These are phyloP conservation scores for Cydonia oblonga DNA, from an alignment of 331 rosid genomes.

Conservation along the genomic window DNA sequence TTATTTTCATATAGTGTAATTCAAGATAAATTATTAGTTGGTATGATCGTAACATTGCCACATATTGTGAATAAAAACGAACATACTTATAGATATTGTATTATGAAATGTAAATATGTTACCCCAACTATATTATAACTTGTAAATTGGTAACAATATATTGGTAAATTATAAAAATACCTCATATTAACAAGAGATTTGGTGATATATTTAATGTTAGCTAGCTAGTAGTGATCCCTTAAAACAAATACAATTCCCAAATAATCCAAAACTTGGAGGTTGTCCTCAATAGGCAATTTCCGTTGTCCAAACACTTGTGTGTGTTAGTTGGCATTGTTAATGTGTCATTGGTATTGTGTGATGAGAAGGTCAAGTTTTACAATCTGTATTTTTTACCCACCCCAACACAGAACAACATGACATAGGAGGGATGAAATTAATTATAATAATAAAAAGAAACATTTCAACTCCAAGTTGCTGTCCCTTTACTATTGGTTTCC, in stretches of 20 bases:
- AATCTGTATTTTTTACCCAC: constrained; percentile 3
- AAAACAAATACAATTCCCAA: constrained; percentile 20
- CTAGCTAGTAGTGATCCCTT: constrained; percentile 7
- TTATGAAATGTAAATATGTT: not conserved
- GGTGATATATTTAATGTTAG: constrained; percentile 5
- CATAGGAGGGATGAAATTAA: not conserved
- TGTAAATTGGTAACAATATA: not conserved
- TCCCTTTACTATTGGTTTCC: not conserved
- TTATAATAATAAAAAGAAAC: not conserved
- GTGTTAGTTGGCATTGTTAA: constrained; percentile 8
- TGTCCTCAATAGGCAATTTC: constrained; percentile 13
- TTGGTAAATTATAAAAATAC: not conserved
- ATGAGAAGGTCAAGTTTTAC: not conserved
- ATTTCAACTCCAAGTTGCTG: not conserved
- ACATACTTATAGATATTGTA: no score
- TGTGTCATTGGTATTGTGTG: not conserved
- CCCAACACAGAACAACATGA: not conserved
- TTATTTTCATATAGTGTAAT: no score
- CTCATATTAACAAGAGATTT: constrained; percentile 10
- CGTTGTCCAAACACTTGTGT: constrained; percentile 1
- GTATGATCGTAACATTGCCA: no score
- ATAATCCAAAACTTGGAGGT: constrained; percentile 18
- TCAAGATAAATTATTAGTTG: no score
- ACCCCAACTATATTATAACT: not conserved
- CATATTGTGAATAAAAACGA: no score